Evolutionary conservation across 345 rosid genomes (phyloP), one percentile per base, ranked within the genome.

Genomic region (Populus tremula): DNA sequence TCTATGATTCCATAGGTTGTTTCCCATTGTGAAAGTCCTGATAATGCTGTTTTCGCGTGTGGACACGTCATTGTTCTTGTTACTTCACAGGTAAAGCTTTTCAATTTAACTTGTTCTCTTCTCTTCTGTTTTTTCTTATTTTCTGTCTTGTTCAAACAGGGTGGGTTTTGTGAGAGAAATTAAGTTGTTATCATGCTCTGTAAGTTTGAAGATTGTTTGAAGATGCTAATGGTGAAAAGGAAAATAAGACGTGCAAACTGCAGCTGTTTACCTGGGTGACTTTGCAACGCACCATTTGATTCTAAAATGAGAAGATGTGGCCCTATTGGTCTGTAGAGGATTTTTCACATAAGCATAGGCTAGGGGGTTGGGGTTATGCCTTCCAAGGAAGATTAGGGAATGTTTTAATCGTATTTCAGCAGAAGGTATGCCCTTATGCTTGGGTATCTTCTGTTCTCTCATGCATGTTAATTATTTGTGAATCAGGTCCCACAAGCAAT

Each of bases 21-120:
- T 74, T 85, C 90, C 56, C 84, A 78, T 71, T 85, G 89, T 82
- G 89, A 75, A 82, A 88, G 85, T 83, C 93, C 91, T 35, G 87
- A 82, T 83, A 83, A 69, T 86, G 82, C 90, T 25, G 86, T 87
- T 72, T 93, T 92, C 82, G 97, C 97, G 20, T 84, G 88, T 79
- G 91, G 89, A 68, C 81, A 92, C 39, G 94, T 92, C 73, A 88
- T 92, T 72, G 92, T 91, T 82, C 85, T 85, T 25, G 90, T 96
- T 76, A 80, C 90, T 45, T 90, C 97, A 14, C 87, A 93, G 97
- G 99, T 96, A 87, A 59, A 27, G 31, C 36, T 64, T 41, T 27
- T 65, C 12, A 6, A 29, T 17, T 33, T 36, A 16, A 18, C 66
- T 17, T 41, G 14, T 8, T 31, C 36, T 39, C 61, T 20, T 49